phyloP scores from a whole-genome alignment of 225 moss, liverwort and hornwort species.

The Straminergon stramineum region DNA sequence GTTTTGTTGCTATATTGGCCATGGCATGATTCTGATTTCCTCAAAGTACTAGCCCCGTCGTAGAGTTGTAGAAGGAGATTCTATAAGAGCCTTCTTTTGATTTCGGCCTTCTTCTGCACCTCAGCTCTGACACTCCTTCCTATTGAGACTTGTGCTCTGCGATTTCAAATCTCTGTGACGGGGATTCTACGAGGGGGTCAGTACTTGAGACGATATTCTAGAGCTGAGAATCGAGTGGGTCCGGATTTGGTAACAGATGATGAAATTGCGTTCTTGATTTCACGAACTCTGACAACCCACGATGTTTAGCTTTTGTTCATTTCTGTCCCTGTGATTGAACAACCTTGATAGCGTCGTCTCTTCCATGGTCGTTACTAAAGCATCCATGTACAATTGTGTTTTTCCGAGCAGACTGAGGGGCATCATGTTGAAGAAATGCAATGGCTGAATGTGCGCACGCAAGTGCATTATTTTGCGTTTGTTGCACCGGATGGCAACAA shows the following conservation, averaged over 20 bases:
- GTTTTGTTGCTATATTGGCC: neutral
- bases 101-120: neutral
- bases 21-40: neutral
- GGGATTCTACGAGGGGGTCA: too few relatives aligned
- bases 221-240: neutral
- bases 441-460: slow-evolving; percentile 39
- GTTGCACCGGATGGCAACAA: slow-evolving; percentile 21
- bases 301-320: neutral
- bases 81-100: neutral
- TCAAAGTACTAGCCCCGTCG: neutral
- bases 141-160: neutral
- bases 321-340: neutral
- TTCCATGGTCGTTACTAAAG: neutral
- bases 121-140: neutral
- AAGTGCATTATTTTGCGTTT: slow-evolving; percentile 54
- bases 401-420: slow-evolving; percentile 20
- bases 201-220: neutral
- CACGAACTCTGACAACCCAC: neutral
- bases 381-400: neutral
- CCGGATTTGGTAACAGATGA: neutral
- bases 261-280: neutral
- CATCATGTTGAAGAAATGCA: slow-evolving; percentile 37
- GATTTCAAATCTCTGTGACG: neutral
- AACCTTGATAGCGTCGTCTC: neutral
- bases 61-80: neutral